These are phyloP conservation scores for Thielaviopsis populi DNA, from an alignment of 2,329 filamentous ascomycete genomes.

Conservation along the genomic window DNA sequence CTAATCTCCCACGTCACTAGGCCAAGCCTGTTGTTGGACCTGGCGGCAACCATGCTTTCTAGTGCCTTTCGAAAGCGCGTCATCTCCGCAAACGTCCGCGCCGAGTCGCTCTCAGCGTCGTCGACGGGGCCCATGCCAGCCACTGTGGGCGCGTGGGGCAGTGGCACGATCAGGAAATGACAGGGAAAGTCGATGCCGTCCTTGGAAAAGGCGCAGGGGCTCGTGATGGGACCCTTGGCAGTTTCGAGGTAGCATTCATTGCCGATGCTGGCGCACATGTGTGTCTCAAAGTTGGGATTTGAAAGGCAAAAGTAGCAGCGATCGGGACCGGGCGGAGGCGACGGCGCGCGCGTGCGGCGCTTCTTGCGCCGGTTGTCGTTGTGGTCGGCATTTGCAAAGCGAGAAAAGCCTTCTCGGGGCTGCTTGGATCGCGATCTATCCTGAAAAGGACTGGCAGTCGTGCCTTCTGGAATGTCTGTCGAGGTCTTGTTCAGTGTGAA, in stretches of 20 bases:
- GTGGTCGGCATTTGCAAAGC: conserved; percentile 24
- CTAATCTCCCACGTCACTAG: conserved; percentile 88
- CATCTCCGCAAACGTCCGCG: conserved; percentile 65
- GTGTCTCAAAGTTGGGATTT: conserved; percentile 66
- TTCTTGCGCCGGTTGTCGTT: conserved; percentile 31
- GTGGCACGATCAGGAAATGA: conserved; percentile 82
- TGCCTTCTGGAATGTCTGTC: conserved; percentile 48
- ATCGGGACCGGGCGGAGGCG: conserved; percentile 53
- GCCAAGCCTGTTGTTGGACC: conserved; percentile 48
- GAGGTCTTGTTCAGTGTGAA: conserved; percentile 40
- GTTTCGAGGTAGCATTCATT: conserved; percentile 79
- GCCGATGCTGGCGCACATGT: conserved; percentile 82
- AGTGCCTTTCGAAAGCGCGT: conserved; percentile 59
- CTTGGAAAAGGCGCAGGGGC: conserved; percentile 47
- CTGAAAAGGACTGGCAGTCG: conserved; percentile 59
- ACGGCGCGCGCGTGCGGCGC: conserved; percentile 31
- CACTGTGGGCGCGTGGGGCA: conserved; percentile 67
- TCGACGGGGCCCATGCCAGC: conserved; percentile 43
- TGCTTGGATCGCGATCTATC: background rate
- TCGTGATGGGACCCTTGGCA: conserved; percentile 77
- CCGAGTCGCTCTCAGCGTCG: conserved; percentile 37
- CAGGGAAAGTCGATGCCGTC: conserved; percentile 59
- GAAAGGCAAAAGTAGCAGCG: conserved; percentile 93
- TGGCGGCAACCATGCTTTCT: conserved; percentile 58
- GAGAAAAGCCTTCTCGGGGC: conserved; percentile 20